These are phyloP conservation scores for Blastobotrys attinorum DNA, from an alignment of 805 yeast species.

Conservation along the genomic window DNA sequence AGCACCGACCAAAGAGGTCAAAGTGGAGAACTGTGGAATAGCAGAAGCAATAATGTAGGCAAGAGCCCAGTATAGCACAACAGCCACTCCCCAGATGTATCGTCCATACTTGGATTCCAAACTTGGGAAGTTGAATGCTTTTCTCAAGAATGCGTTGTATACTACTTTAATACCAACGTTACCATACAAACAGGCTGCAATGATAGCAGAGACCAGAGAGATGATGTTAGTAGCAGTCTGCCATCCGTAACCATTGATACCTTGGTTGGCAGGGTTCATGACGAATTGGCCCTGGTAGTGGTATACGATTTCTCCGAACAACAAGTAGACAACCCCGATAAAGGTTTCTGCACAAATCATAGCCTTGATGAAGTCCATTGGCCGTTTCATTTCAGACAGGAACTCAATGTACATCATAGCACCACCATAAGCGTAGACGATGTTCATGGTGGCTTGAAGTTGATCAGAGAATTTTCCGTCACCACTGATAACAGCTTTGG, in stretches of 20 bases:
- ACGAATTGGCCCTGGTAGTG: constrained; percentile 39
- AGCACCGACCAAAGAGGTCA: constrained; percentile 36
- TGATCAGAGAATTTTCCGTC: constrained; percentile 23
- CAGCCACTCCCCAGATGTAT: constrained; percentile 31
- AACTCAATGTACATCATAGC: constrained; percentile 43
- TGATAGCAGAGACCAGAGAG: constrained; percentile 32
- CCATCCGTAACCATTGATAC: constrained; percentile 31
- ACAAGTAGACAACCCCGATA: constrained; percentile 34
- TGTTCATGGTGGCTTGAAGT: constrained; percentile 36
- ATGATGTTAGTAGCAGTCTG: constrained; percentile 33
- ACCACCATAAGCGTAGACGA: constrained; percentile 45
- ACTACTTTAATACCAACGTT: constrained; percentile 41
- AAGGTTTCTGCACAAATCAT: constrained; percentile 36
- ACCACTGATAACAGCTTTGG: constrained; percentile 25
- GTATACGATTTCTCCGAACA: constrained; percentile 38
- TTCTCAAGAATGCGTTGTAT: constrained; percentile 34
- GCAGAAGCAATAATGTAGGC: constrained; percentile 39
- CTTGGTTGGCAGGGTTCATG: constrained; percentile 39
- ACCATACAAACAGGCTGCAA: constrained; percentile 40
- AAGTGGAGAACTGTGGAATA: constrained; percentile 35
- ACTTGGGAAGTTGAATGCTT: constrained; percentile 28
- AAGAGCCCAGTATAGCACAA: constrained; percentile 36
- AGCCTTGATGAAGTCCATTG: constrained; percentile 43
- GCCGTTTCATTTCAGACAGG: constrained; percentile 42
- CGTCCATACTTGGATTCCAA: constrained; percentile 31